A percentile compares a stretch with the other conserved stretches of the same genome.
Conservation (phyloP, 345 rosid species). For the Salix arbutifolia region DNA sequence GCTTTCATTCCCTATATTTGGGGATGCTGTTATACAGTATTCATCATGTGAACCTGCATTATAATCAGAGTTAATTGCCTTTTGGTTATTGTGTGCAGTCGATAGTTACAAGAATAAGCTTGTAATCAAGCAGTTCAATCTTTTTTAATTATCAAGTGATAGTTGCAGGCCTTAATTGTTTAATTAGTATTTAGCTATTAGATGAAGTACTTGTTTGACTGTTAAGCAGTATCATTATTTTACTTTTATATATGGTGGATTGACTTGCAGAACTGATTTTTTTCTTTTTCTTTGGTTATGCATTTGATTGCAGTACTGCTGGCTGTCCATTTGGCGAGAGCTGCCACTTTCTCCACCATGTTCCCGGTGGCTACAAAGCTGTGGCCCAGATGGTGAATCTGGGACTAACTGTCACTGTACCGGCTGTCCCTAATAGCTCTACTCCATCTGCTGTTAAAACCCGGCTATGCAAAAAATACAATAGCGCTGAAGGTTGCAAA, state of each 20-base stretch:
- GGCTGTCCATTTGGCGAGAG: conserved; percentile 94
- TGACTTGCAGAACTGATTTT: background rate
- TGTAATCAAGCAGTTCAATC: background rate
- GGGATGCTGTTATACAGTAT: background rate
- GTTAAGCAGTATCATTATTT: background rate
- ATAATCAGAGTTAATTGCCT: background rate
- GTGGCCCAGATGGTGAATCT: conserved; percentile 76
- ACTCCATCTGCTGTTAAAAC: conserved; percentile 36
- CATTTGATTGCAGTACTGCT: conserved; percentile 53
- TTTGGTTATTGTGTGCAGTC: background rate
- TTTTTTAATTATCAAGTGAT: background rate
- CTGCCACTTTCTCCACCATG: conserved; percentile 80
- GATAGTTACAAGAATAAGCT: background rate
- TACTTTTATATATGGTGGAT: background rate
- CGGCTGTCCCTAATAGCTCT: conserved; percentile 36
- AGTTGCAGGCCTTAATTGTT: background rate
- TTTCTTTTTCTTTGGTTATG: background rate
- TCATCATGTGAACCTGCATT: background rate
- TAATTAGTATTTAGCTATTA: background rate
- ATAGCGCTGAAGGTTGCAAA: conserved; percentile 65
- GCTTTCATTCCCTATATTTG: background rate
- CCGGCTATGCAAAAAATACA: conserved; percentile 62
- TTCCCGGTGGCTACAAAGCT: conserved; percentile 79
- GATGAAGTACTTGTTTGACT: background rate
- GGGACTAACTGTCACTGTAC: conserved; percentile 37